Base-by-base conservation (phyloP, 2,329 filamentous ascomycete genomes). In the Piedraia hortae region DNA sequence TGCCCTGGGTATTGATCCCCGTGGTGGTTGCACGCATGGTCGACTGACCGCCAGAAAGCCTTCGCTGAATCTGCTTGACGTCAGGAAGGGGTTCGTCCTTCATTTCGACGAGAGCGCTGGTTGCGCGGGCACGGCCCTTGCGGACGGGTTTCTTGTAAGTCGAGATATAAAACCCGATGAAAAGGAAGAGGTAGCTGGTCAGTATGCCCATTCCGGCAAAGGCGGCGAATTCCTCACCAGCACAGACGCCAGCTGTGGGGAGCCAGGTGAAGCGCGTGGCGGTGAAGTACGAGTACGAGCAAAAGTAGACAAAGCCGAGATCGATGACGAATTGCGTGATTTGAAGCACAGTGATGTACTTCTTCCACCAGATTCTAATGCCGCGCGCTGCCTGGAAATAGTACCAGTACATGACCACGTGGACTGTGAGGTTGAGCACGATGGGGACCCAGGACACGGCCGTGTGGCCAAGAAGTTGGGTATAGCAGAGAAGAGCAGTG, bases 391-490 rank as follows among this genome's bases (percentile, higher is more conserved):
- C 82, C 61, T 93, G 82, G 69, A 93, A 93, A 64, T 93, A 93
- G 67, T 93, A 93, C 80, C 80, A 91, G 69, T 93, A 93, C 82
- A 93, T 93, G 45, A 91, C 73, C 27, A 93, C 82, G 53, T 93
- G 82, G 24, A 93, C 82, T 31, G 64, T 65, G 42, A 93, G 54
- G 61, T 93, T 93, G 38, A 93, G 64, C 24, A 65, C 70, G 45
- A 93, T 93, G 30, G 71, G 68, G 25, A 90, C 75, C 82, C 82
- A 93, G 28, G 80, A 89, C 26, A 93, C 82, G 19, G 82, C 62
- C 20, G 82, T 93, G 42, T 74, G 64, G 35, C 82, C 82, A 41
- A 90, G 70, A 34, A 93, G 65, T 56, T 93, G 82, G 25, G 78
- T 90, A 59, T 89, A 93, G 71, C 82, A 91, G 38, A 93, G 72